Evolutionary conservation across 305 asterid genomes (phyloP).

Genomic region (Fraxinus albicans): DNA sequence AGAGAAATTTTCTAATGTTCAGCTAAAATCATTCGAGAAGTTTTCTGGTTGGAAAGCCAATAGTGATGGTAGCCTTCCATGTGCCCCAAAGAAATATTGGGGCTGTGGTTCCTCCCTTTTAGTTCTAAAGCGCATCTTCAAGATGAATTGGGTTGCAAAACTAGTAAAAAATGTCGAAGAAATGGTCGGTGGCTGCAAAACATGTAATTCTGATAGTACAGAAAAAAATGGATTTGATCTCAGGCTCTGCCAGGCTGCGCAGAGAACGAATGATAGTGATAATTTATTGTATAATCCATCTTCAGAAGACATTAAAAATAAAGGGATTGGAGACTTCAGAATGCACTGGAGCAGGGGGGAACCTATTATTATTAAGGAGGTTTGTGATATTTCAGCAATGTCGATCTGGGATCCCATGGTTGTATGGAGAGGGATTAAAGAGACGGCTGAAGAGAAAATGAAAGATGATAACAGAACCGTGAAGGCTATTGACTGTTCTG

Average conservation of each 20-base stretch:
- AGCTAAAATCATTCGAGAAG: slow-evolving; percentile 44
- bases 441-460: slow-evolving; percentile 71
- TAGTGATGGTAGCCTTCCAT: slow-evolving; percentile 69
- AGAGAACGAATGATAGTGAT: slow-evolving; percentile 54
- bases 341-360: slow-evolving; percentile 78
- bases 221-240: slow-evolving; percentile 46
- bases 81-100: slow-evolving; percentile 75
- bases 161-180: slow-evolving; percentile 88
- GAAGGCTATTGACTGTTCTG: slow-evolving; percentile 72
- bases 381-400: slow-evolving; percentile 66
- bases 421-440: slow-evolving; percentile 77
- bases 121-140: slow-evolving; percentile 82
- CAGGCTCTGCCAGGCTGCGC: slow-evolving; percentile 53
- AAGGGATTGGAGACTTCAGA: slow-evolving; percentile 76
- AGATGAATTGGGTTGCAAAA: slow-evolving; percentile 98
- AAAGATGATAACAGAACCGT: slow-evolving; percentile 69
- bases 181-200: slow-evolving; percentile 87
- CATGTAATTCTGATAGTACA: slow-evolving; percentile 39
- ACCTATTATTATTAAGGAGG: slow-evolving; percentile 79
- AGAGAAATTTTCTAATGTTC: slow-evolving; percentile 39
- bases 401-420: slow-evolving; percentile 81
- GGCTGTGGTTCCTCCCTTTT: slow-evolving; percentile 75
- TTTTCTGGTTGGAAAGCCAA: slow-evolving; percentile 64
- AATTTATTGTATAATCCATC: slow-evolving; percentile 69
- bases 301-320: slow-evolving; percentile 64